Conservation (phyloP, 2,329 filamentous ascomycete species). For the Lasiodiplodia hormozganensis region DNA sequence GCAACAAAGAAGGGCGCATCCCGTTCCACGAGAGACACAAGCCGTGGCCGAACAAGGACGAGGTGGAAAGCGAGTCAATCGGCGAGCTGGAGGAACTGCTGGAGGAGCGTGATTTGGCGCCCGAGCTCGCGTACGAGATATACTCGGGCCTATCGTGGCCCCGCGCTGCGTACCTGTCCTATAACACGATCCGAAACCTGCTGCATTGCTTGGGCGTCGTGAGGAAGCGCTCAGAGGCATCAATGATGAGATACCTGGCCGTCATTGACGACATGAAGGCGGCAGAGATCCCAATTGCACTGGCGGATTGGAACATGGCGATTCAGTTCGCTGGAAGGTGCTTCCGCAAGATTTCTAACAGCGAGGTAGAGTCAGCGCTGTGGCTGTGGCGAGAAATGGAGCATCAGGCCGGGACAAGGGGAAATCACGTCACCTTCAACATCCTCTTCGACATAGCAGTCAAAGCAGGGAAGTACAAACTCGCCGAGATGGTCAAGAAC, state of each 20-base stretch:
- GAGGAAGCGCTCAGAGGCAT: conserved; percentile 61
- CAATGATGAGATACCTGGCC: conserved; percentile 83
- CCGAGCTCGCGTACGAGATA: conserved; percentile 58
- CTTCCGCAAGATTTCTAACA: conserved; percentile 63
- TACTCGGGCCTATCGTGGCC: conserved; percentile 62
- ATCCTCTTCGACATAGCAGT: conserved; percentile 88
- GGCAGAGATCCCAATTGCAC: conserved; percentile 71
- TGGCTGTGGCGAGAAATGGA: conserved; percentile 93
- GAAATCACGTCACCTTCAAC: conserved; percentile 86
- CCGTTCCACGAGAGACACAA: conserved; percentile 34
- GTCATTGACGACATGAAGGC: conserved; percentile 83
- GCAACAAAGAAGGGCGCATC: conserved; percentile 22
- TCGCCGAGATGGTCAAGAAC: conserved; percentile 83
- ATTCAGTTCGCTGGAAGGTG: conserved; percentile 80
- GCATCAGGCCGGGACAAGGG: conserved; percentile 66
- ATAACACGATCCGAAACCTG: conserved; percentile 65
- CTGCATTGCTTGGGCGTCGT: conserved; percentile 73
- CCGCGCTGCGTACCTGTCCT: conserved; percentile 58
- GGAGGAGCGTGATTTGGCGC: conserved; percentile 48
- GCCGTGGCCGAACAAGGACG: conserved; percentile 42
- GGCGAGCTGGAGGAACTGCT: conserved; percentile 48
- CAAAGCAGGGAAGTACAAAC: conserved; percentile 80
- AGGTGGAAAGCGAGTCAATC: conserved; percentile 47
- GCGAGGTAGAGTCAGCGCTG: conserved; percentile 72
- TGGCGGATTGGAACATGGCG: conserved; percentile 81